Base-by-base conservation (phyloP, 129 eudicot species). In the Flaveria ramosissima region DNA sequence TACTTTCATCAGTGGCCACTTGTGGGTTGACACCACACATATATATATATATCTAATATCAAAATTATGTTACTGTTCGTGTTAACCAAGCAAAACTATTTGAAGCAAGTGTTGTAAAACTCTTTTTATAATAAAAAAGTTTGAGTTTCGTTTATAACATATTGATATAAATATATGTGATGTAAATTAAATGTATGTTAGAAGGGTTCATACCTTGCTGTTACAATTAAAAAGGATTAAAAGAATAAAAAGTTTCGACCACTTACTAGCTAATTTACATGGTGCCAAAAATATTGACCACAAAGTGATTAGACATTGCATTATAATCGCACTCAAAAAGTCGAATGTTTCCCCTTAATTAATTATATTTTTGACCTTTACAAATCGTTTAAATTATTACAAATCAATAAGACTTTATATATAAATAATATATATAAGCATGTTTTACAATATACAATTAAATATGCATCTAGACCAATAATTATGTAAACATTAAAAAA, bases 231-330 rank as follows among this genome's bases (percentile, higher is more conserved):
- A 32, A 32, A 32, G 7, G 39, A 32, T 32, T 32, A 32, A 32
- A 32, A 32, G 39, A 32, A 32, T 4, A 32, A 32, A 32, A 32
- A 32, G 39, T 32, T 32, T 50, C 73, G 55, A 72, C 78, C 83
- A 51, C 83, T 36, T 50, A 62, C 41, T 45, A 45, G 11, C 32
- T n/a, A 16, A 68, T 61, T 77, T 77, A 68, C 78, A 63, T 24
- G 43, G 48, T 80, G 76, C 76, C 70, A 46, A 74, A 66, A 53
- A 53, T 57, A 48, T 75, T 57, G 77, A 79, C 77, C 20, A 55
- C 75, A 67, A 56, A 15, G 71, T 80, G 80, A 80, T 73, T 80
- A 80, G 84, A 80, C 84, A 74, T 80, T 70, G 76, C 84, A 80
- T 53, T 80, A 80, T 80, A 57, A 73, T 66, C 63, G 75, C 83